phyloP scores from a whole-genome alignment of 441 rosid species.

The Kokia cookei region DNA sequence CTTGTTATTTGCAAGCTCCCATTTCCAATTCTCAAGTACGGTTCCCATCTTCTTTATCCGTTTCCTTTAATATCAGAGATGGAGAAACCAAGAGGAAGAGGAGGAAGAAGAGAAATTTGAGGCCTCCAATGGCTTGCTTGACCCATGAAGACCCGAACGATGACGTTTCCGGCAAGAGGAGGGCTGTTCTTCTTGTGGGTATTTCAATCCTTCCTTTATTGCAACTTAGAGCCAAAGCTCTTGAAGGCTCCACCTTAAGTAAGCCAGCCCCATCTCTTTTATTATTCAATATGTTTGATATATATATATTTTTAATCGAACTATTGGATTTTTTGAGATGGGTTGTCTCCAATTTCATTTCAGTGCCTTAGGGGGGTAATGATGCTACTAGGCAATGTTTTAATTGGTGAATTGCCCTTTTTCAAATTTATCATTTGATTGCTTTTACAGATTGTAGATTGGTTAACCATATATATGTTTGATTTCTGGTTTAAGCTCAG shows the following conservation, averaged over 20 bases:
- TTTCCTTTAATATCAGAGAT: slow-evolving; percentile 23
- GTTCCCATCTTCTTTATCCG: slow-evolving; percentile 22
- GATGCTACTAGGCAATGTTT: background rate
- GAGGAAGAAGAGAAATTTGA: slow-evolving; percentile 34
- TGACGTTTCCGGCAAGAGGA: slow-evolving; percentile 33
- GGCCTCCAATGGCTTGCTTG: slow-evolving; percentile 31
- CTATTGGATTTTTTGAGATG: background rate
- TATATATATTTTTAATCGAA: background rate
- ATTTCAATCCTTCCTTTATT: slow-evolving; percentile 73
- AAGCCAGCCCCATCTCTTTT: slow-evolving; percentile 26
- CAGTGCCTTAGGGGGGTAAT: background rate
- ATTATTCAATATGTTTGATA: background rate
- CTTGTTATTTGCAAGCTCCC: slow-evolving; percentile 36
- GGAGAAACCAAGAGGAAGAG: slow-evolving; percentile 30
- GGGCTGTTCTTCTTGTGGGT: slow-evolving; percentile 66
- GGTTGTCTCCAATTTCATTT: background rate
- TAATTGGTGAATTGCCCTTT: background rate
- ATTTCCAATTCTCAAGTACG: slow-evolving; percentile 23
- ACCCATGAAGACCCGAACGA: slow-evolving; percentile 31
- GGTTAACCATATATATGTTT: too few relatives aligned
- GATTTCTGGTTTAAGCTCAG: too few relatives aligned
- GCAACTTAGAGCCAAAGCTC: slow-evolving; percentile 53
- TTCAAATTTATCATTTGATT: background rate
- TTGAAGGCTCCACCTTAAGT: slow-evolving; percentile 30
- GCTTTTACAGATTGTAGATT: too few relatives aligned